These are phyloP conservation scores for Actinidia chinensis DNA, from an alignment of 179 eudicot species.

Conservation along the genomic window DNA sequence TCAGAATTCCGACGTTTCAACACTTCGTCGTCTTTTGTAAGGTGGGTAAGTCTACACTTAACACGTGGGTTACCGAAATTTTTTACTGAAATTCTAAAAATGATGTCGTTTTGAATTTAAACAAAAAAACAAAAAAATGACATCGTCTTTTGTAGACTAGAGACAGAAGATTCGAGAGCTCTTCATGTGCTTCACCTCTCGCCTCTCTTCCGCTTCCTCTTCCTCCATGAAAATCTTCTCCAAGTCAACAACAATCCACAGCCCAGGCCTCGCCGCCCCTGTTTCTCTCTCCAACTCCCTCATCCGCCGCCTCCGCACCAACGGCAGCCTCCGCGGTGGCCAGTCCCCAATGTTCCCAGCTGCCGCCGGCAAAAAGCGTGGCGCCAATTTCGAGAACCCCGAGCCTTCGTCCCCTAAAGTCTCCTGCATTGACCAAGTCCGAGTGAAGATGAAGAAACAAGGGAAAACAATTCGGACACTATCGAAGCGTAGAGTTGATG, in stretches of 20 bases:
- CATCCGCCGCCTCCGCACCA: slow-evolving; percentile 62
- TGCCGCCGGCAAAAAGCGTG: slow-evolving; percentile 36
- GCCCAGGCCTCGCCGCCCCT: slow-evolving; percentile 40
- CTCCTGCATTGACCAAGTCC: slow-evolving; percentile 82
- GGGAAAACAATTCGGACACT: slow-evolving; percentile 55
- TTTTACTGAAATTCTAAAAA: no score
- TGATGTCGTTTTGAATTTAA: no score
- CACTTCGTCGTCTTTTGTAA: no score
- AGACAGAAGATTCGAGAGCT: no score
- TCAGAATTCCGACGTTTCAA: no score
- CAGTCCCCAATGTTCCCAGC: slow-evolving; percentile 68
- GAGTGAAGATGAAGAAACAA: slow-evolving; percentile 79
- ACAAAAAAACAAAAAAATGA: no score
- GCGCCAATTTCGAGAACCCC: slow-evolving; percentile 63
- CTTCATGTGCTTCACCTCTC: slow-evolving; percentile 42
- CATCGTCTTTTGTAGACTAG: no score
- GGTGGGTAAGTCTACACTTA: no score
- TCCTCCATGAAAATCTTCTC: slow-evolving; percentile 44
- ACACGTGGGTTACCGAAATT: no score
- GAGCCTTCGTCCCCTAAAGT: slow-evolving; percentile 93
- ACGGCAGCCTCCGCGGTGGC: slow-evolving; percentile 61
- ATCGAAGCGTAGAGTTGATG: slow-evolving; percentile 31
- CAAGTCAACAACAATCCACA: slow-evolving; percentile 37
- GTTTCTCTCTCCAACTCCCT: slow-evolving; percentile 54
- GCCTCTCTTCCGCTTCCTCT: slow-evolving; percentile 24